A percentile compares a stretch with the other conserved stretches of the same genome.
These are phyloP conservation scores for Penicillium verhagenii DNA, from an alignment of 495 filamentous ascomycete genomes.

Conservation along the genomic window DNA sequence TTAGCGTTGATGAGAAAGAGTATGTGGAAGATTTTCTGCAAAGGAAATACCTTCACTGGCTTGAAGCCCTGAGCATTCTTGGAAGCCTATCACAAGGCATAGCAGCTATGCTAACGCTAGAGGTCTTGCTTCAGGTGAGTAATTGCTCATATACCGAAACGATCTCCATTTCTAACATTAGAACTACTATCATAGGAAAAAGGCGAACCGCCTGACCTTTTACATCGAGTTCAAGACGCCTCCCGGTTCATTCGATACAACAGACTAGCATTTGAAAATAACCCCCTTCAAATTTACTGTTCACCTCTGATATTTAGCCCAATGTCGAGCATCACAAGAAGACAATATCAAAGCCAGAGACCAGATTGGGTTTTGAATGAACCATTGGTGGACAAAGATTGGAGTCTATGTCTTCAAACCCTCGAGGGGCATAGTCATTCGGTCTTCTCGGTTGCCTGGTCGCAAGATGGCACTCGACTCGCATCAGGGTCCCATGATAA, in stretches of 20 bases:
- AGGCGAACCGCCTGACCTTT: conserved; percentile 1
- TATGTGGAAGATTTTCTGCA: conserved; percentile 1
- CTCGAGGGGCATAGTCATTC: too few species aligned
- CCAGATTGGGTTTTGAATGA: conserved; percentile 15
- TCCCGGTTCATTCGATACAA: conserved; percentile 24
- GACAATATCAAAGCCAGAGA: conserved; percentile 11
- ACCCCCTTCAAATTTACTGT: conserved; percentile 30
- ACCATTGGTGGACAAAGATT: conserved; percentile 12
- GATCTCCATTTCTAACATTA: conserved; percentile 1
- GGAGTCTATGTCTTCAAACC: conserved; percentile 14
- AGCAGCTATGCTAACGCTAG: conserved; percentile 9
- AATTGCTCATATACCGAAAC: neutral
- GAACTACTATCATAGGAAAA: conserved; percentile 1
- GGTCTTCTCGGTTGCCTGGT: neutral
- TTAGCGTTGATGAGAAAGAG: neutral
- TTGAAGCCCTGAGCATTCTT: conserved; percentile 33
- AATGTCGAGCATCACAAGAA: conserved; percentile 20
- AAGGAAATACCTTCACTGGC: conserved; percentile 29
- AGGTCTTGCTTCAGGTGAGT: conserved; percentile 8
- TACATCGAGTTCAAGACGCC: conserved; percentile 26
- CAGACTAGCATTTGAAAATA: conserved; percentile 22
- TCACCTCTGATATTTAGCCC: conserved; percentile 33
- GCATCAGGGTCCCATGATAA: neutral
- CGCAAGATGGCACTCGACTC: neutral
- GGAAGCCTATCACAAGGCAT: conserved; percentile 24